Evolutionary conservation across 352 stramenopile species (phyloP), one percentile per base, ranked within the genome.

Genomic region (Pythium rhizo-oryzae): DNA sequence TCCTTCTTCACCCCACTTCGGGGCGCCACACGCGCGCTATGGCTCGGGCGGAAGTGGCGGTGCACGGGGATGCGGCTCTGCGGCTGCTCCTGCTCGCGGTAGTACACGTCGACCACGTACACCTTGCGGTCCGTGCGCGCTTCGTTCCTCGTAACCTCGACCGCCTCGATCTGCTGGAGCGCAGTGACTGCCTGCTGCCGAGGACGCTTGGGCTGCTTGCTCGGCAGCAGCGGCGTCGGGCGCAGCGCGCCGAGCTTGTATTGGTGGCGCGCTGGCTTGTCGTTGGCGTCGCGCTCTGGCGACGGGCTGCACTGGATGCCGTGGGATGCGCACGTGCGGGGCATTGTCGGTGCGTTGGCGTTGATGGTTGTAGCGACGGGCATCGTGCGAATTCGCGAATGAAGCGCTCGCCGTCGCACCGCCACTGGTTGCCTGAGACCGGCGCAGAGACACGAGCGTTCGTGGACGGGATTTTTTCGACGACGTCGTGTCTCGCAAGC

Each of bases 61-160:
- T 65, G 59, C 7, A 65, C 47, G 15, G 59, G 59, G n/a, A 65
- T 65, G 16, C 46, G 43, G 30, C 59, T 65, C 35, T 41, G 35
- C 35, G 35, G 8, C 35, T 4, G 41, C 44, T 18, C 8, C 18
- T 50, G 58, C 28, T 64, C 44, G 16, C 30, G 59, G 19, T 56
- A 47, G 47, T 65, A 65, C 8, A 57, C 16, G 19, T 56, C 59
- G 13, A 57, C 21, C 7, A 13, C n/a, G 59, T 56, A 65, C 18
- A 44, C 28, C 8, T 30, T 44, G 12, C 43, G n/a, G 43, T 53
- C 56, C 11, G 39, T 23, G 9, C 56, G 37, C 39, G 5, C 13
- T 7, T 21, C 24, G 39, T 44, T 49, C 4, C 30, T 33, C 18
- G n/a, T 43, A n/a, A 65, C 59, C 37, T 57, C 21, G 12, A 65